Evolutionary conservation across 768 basidiomycete genomes (phyloP), one percentile per base, ranked within the genome.

Genomic region (Leccinum aurantiacum): DNA sequence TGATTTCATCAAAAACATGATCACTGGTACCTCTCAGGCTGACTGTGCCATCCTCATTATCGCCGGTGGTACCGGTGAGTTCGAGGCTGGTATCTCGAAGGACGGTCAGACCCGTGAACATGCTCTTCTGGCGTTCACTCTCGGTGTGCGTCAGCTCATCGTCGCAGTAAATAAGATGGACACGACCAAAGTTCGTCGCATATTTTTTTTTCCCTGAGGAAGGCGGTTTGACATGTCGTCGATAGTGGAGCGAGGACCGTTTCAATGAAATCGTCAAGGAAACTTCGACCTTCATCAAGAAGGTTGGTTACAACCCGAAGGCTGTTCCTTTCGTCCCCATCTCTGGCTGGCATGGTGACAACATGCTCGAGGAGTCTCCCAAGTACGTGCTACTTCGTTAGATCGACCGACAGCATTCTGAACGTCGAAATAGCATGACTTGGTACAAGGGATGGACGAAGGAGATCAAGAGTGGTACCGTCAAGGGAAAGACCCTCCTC

Each of bases 1-100:
- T 88, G 97, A 99, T 76, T 99, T 99, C 82, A 99, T 99, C 87
- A 99, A 99, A 84, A 99, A 97, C 93, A 97, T 95, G 95, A 99
- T 99, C 78, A 99, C 97, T 64, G 97, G 97, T 86, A 99, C 97
- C 71, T 99, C 97, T 72, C 97, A 99, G 88, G 95, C 96, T 76
- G 96, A 99, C 78, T 98, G 96, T 75, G 97, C 95, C 73, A 88
- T 99, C 78, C 94, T 99, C 79, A 98, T 99, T 85, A 99, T 99
- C 69, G 97, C 96, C 66, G 90, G 84, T 79, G 97, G 97, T 83
- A 95, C 91, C 78, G 97, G 97, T 88, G 97, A 99, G 82, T 98
- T 99, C 82, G 97, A 99, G 80, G 96, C 96, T 76, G 97, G 97
- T 92, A 98, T 99, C 87, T 98, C 96, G 81, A 98, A 99, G 87